Base-by-base conservation (phyloP, 768 basidiomycete genomes). In the Mycena rebaudengoi region DNA sequence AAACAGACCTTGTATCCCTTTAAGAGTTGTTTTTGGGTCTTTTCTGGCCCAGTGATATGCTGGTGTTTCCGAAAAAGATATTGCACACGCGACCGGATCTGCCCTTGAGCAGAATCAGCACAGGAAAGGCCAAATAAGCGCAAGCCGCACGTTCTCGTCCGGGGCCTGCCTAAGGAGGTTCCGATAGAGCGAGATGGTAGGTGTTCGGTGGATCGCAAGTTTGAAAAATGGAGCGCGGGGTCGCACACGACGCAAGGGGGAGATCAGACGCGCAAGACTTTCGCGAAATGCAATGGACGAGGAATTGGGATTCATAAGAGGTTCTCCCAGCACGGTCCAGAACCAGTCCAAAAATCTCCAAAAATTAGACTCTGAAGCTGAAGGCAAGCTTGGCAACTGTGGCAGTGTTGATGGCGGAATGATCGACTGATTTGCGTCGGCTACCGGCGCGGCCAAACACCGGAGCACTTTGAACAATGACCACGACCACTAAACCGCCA, bases 181-280 rank as follows among this genome's bases (percentile, higher is more conserved):
- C 21, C 93, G 84, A 73, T 95, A 96, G 5, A 96, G 77, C 0
- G 81, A 75, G 68, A 91, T 74, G 0, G 92, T 94, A 4, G 95
- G 94, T 26, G 89, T 75, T 21, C 89, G 85, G 73, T 96, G 95
- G 0, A 88, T 89, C 0, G 82, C 79, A 26, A 94, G 87, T 49
- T 84, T 73, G 70, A 83, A 94, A 69, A 94, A 92, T 4, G 91
- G 88, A 3, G 85, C 81, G 21, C 82, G 80, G 10, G 91, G 86
- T 12, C 87, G 82, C 6, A 87, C 78, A 29, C 89, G 86, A 30
- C 85, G 82, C 1, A 92, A 74, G 41, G 86, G 79, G 5, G 88
- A 84, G 16, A 93, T 72, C 13, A 86, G 78, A 48, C 72, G 64
- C 0, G 86, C 85, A 49, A 91, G 78, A 16, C 79, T 79, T 46